Base-by-base conservation (phyloP, 2,329 filamentous ascomycete genomes). In the Lasiodiplodia sp. region DNA sequence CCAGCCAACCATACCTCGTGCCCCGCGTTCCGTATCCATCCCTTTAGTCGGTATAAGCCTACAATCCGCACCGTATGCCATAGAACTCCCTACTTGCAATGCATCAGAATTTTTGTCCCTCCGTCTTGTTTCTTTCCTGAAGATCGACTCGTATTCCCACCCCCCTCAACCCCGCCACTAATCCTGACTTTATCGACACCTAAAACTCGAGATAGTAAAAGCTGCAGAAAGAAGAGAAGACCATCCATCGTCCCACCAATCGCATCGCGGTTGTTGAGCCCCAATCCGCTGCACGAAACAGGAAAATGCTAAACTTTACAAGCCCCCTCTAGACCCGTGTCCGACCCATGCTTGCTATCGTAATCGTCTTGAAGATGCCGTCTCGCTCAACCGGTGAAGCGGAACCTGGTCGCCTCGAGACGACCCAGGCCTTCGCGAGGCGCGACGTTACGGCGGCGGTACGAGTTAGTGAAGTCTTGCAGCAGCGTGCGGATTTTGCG, bases 401-500 rank as follows among this genome's bases (percentile, higher is more conserved):
- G 91, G 83, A 98, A 98, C 72, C 92, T 89, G 25, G 91, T 89
- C 28, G 94, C 93, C 81, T 97, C 94, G 69, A 98, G 83, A 76
- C 93, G 87, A 3, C 95, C 95, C 52, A 98, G 84, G 0, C 95
- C 95, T 77, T 98, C 95, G 70, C 95, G 85, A 7, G 96, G 96
- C n/a, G 96, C 95, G 57, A 99, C 92, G 76, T 99, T 97, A 71
- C 96, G 88, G 76, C 96, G 87, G 63, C 96, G 89, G 80, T 99
- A 99, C 37, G 90, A 92, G 78, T 95, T 97, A 28, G 96, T 98
- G 78, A 99, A 99, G 80, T 99, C 96, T 82, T 98, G 96, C 68
- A 99, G 86, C 40, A 97, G 85, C 31, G 88, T 90, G 47, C 95
- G 88, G 66, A 97, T 93, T 81, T 94, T 94, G 69, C 93, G 87